Evolutionary conservation across 768 basidiomycete genomes (phyloP).

Genomic region (Chalciporus sphaerocephalus): DNA sequence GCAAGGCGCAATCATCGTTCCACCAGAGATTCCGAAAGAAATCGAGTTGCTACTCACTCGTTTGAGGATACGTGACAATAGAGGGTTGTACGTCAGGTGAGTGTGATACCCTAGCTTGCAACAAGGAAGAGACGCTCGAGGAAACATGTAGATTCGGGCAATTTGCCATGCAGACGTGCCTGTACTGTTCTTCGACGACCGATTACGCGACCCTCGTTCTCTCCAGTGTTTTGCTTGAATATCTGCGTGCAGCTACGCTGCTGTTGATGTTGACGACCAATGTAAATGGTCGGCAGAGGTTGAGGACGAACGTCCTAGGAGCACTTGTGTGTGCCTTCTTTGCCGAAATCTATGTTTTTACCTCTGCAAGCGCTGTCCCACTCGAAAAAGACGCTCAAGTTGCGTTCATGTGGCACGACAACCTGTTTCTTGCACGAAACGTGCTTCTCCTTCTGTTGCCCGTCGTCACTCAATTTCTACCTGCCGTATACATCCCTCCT

Average conservation of each 20-base stretch:
- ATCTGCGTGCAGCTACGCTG: conserved; percentile 53
- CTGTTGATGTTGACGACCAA: conserved; percentile 42
- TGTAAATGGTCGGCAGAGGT: conserved; percentile 39
- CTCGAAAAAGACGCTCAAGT: conserved; percentile 39
- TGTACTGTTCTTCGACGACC: conserved; percentile 56
- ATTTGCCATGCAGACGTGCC: conserved; percentile 54
- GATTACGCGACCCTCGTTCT: conserved; percentile 61
- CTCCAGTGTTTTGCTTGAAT: conserved; percentile 52
- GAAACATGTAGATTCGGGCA: conserved; percentile 59
- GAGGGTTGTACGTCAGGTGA: conserved; percentile 57
- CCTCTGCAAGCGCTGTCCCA: conserved; percentile 42
- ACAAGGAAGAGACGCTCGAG: background rate
- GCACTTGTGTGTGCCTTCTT: conserved; percentile 46
- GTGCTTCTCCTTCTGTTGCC: conserved; percentile 57
- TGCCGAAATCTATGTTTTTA: conserved; percentile 51
- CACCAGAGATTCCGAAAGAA: conserved; percentile 39
- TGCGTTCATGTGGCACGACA: conserved; percentile 63
- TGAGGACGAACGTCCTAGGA: conserved; percentile 45
- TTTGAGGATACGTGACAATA: conserved; percentile 53
- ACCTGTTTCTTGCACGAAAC: conserved; percentile 49
- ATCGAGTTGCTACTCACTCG: conserved; percentile 52
- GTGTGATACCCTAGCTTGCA: conserved; percentile 7
- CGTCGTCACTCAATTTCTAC: conserved; percentile 40
- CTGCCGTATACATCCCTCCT: conserved; percentile 31
- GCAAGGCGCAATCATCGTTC: conserved; percentile 7